These are phyloP conservation scores for Komagataella populi DNA, from an alignment of 805 yeast genomes.

Conservation along the genomic window DNA sequence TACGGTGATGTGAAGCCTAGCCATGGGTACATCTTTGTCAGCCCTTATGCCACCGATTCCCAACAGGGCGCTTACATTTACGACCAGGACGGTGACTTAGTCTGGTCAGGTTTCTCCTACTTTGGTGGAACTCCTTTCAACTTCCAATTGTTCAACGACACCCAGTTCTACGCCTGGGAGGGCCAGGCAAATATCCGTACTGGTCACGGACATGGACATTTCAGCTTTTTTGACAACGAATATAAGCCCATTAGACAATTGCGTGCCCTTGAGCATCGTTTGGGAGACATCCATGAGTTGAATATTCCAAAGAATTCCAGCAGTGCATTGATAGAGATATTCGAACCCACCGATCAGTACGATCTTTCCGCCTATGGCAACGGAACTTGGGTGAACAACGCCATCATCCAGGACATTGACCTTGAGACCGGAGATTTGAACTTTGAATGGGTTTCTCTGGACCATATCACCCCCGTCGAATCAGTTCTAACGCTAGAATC, in stretches of 20 bases:
- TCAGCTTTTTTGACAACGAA: conserved; percentile 16
- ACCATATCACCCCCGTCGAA: conserved; percentile 19
- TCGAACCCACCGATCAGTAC: conserved; percentile 16
- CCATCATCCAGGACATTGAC: conserved; percentile 22
- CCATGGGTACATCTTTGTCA: conserved; percentile 19
- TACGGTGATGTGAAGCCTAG: conserved; percentile 11
- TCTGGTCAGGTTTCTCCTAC: conserved; percentile 22
- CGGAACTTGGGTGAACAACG: conserved; percentile 21
- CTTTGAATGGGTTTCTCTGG: conserved; percentile 21
- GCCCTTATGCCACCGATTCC: conserved; percentile 16
- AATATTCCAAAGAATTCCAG: conserved; percentile 17
- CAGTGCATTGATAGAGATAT: conserved; percentile 16
- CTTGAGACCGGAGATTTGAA: conserved; percentile 20
- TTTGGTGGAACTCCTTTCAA: conserved; percentile 19
- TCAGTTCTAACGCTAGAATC: conserved; percentile 17
- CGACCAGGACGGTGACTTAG: conserved; percentile 19
- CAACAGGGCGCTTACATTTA: conserved; percentile 23
- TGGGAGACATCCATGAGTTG: conserved; percentile 23
- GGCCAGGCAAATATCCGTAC: conserved; percentile 17
- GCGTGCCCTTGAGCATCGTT: conserved; percentile 20
- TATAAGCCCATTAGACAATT: conserved; percentile 18
- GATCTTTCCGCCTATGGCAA: conserved; percentile 18
- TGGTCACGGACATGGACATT: conserved; percentile 17
- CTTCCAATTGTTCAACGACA: conserved; percentile 17
- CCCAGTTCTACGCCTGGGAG: conserved; percentile 19